Conservation (phyloP, 2,329 filamentous ascomycete species). For the Penicillium carneum region DNA sequence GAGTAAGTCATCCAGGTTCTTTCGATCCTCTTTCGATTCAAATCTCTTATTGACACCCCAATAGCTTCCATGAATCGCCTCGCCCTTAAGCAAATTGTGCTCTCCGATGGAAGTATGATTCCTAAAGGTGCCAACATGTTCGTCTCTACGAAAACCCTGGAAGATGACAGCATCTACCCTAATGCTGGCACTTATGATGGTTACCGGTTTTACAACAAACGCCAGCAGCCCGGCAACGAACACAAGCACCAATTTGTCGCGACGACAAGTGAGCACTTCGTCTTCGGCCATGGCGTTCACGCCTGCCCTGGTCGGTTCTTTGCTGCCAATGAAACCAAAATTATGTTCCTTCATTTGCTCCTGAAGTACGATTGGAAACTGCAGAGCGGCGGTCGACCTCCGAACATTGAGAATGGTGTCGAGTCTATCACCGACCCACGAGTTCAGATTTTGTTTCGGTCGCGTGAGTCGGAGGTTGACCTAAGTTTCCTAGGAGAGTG, state of each 20-base stretch:
- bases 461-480: slow-evolving; percentile 38
- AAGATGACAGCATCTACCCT: slow-evolving; percentile 40
- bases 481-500: slow-evolving; percentile 34
- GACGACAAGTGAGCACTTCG: slow-evolving; percentile 41
- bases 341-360: slow-evolving; percentile 60
- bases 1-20: slow-evolving; percentile 29
- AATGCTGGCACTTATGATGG: slow-evolving; percentile 44
- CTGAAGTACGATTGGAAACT: slow-evolving; percentile 62
- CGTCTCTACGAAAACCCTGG: slow-evolving; percentile 35
- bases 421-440: slow-evolving; percentile 49
- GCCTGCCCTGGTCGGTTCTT: slow-evolving; percentile 64
- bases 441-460: slow-evolving; percentile 39
- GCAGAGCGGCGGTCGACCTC: slow-evolving; percentile 49
- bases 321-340: slow-evolving; percentile 63
- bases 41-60: background rate
- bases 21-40: background rate
- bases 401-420: slow-evolving; percentile 56
- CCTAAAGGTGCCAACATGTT: slow-evolving; percentile 39
- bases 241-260: slow-evolving; percentile 42
- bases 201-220: slow-evolving; percentile 45
- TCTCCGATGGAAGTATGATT: slow-evolving; percentile 43
- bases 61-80: slow-evolving; percentile 40
- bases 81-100: slow-evolving; percentile 31
- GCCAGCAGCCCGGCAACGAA: slow-evolving; percentile 42
- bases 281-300: slow-evolving; percentile 49